Base-by-base conservation (phyloP, 1,284 basidiomycete species). In the Microbotryum saponariae region DNA sequence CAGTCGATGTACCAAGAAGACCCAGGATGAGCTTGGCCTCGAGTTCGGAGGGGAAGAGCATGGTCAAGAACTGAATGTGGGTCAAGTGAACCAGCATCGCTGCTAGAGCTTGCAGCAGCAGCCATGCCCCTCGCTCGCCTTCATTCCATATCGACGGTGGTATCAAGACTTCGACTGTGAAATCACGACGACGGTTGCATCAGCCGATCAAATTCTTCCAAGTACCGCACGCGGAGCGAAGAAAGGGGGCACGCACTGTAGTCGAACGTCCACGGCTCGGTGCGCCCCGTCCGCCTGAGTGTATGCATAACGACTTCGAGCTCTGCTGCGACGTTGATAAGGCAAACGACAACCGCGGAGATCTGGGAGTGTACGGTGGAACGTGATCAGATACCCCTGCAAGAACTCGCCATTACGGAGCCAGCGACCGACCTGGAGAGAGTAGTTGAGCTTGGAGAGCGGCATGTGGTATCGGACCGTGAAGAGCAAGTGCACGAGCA, bases 401-500 rank as follows among this genome's bases (percentile, higher is more conserved):
- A 31, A 10, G 9, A 31, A 48, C 27, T 54, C 52, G 4, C 49
- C 23, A 31, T 31, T 23, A 33, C 56, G 9, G 29, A 51, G 53
- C 20, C 14, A 23, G 29, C 42, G 88, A 2, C 85, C 83, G 16
- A 96, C 76, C 75, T 97, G 94, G 33, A 97, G 83, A 61, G 85
- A 79, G 75, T 89, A 98, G 79, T 98, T 98, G 72, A 88, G 82
- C 14, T 86, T 86, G 1, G 91, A 91, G 48, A 98, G 85, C 0
- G 91, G 91, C 81, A 89, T 91, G 76, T 98, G 94, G 72, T 97
- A 97, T 74, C 93, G 90, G 0, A 88, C 87, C 21, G 96, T 97
- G 77, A 98, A 97, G 63, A 92, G 76, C 64, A 98, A 85, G 71
- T 97, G 92, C 64, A 94, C 84, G 71, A 94, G 80, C 33, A 98